phyloP scores from a whole-genome alignment of 768 basidiomycete genomes.

The Pleurotus sapidus region DNA sequence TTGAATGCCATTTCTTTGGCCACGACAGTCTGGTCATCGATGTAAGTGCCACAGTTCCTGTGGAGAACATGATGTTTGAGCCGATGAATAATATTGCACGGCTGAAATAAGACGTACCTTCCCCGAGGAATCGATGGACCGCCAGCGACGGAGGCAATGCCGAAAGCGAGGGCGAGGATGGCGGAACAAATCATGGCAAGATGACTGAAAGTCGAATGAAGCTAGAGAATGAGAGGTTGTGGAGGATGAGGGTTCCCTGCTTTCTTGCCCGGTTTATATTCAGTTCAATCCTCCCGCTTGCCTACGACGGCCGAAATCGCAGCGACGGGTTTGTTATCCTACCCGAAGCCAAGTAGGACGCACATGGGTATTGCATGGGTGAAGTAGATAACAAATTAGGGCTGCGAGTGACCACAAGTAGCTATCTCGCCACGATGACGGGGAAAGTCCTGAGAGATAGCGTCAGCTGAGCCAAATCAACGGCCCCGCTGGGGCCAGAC shows the following conservation, averaged over 20 bases:
- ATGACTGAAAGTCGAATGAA: neutral
- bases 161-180: neutral
- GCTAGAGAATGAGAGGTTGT: neutral
- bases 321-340: neutral
- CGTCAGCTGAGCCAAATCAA: neutral
- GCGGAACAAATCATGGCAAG: slow-evolving; percentile 1
- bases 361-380: neutral
- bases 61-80: too few relatives aligned
- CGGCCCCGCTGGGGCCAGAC: neutral
- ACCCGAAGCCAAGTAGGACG: slow-evolving; percentile 2
- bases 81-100: too few relatives aligned
- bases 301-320: neutral
- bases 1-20: slow-evolving; percentile 38
- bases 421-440: neutral
- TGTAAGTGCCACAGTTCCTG: slow-evolving; percentile 36
- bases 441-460: neutral
- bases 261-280: neutral
- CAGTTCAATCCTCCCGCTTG: neutral
- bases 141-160: neutral
- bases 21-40: slow-evolving; percentile 32
- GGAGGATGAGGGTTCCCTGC: neutral
- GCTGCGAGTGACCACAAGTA: neutral
- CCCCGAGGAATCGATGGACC: neutral
- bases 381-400: neutral
- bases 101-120: neutral